Percentiles rank a stretch among this genome's conserved stretches.
Evolutionary conservation across 108 stramenopile species (phyloP).

Genomic region (Skeletonema costatum): DNA sequence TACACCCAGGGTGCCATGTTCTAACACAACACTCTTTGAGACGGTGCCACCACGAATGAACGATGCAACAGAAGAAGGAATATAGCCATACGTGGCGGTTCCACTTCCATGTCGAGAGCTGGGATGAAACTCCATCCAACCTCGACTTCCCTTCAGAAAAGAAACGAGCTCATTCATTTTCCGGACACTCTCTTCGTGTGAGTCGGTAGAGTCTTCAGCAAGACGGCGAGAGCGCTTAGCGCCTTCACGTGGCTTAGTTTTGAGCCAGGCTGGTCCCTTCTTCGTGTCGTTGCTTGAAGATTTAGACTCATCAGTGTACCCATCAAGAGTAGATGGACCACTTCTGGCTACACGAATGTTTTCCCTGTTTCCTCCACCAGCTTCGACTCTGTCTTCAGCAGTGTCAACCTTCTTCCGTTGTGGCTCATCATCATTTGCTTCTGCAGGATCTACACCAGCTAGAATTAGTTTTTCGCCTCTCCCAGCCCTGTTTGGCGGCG

Average conservation of each 20-base stretch:
- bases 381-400: constrained; percentile 21
- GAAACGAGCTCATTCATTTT: constrained; percentile 21
- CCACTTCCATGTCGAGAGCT: constrained; percentile 48
- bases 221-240: constrained; percentile 29
- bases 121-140: constrained; percentile 52
- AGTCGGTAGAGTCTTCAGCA: constrained; percentile 12
- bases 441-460: background rate
- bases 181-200: constrained; percentile 21
- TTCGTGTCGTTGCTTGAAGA: constrained; percentile 6
- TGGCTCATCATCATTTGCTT: constrained; percentile 3
- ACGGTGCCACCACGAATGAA: constrained; percentile 43
- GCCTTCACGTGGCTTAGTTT: constrained; percentile 12
- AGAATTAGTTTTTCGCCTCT: constrained; percentile 14
- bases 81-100: constrained; percentile 43
- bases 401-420: constrained; percentile 18
- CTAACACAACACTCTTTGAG: constrained; percentile 38
- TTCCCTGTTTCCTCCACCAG: constrained; percentile 31
- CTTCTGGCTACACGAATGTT: background rate
- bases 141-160: constrained; percentile 19
- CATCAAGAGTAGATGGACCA: background rate
- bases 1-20: constrained; percentile 37
- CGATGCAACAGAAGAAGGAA: constrained; percentile 38
- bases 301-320: constrained; percentile 3
- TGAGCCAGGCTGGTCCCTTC: constrained; percentile 1
- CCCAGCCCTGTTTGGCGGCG: constrained; percentile 31